Conservation (phyloP, 1,139 yeast genomes). For the Diutina siamensis region DNA sequence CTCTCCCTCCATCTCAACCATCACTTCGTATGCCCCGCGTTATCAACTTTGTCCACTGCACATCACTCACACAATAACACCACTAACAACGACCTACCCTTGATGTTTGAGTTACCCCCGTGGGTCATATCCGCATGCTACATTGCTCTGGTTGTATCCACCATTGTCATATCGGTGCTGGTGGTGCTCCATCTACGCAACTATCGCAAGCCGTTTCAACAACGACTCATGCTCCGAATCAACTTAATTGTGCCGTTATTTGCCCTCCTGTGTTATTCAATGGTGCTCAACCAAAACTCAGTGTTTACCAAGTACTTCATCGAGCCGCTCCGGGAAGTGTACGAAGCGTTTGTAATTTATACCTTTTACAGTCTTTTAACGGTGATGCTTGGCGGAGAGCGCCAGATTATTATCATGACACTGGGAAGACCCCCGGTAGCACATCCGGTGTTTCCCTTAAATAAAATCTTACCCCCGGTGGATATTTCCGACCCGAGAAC, state of each 20-base stretch:
- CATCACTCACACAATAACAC: neutral
- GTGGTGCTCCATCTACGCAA: slow-evolving; percentile 34
- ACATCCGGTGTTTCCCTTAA: slow-evolving; percentile 52
- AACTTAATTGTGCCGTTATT: slow-evolving; percentile 54
- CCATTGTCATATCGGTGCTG: slow-evolving; percentile 21
- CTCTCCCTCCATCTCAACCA: too few species aligned
- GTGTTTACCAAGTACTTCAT: slow-evolving; percentile 32
- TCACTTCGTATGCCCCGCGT: too few species aligned
- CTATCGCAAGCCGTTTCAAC: slow-evolving; percentile 84
- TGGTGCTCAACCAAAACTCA: slow-evolving; percentile 34
- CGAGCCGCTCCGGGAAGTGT: slow-evolving; percentile 77
- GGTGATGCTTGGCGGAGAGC: slow-evolving; percentile 82
- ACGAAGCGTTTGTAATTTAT: slow-evolving; percentile 93
- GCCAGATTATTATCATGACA: slow-evolving; percentile 63
- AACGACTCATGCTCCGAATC: slow-evolving; percentile 74
- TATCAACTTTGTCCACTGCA: too few species aligned
- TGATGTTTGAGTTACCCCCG: slow-evolving; percentile 14
- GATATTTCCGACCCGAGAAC: slow-evolving; percentile 84
- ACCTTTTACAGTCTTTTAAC: slow-evolving; percentile 81
- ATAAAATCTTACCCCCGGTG: slow-evolving; percentile 38
- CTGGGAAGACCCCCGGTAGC: slow-evolving; percentile 64
- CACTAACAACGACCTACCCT: neutral
- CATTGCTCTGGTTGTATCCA: slow-evolving; percentile 22
- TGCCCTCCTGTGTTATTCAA: slow-evolving; percentile 40
- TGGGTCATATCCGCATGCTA: slow-evolving; percentile 26